Evolutionary conservation across 331 rosid genomes (phyloP), one percentile per base, ranked within the genome.

Genomic region (Stylosanthes scabra): DNA sequence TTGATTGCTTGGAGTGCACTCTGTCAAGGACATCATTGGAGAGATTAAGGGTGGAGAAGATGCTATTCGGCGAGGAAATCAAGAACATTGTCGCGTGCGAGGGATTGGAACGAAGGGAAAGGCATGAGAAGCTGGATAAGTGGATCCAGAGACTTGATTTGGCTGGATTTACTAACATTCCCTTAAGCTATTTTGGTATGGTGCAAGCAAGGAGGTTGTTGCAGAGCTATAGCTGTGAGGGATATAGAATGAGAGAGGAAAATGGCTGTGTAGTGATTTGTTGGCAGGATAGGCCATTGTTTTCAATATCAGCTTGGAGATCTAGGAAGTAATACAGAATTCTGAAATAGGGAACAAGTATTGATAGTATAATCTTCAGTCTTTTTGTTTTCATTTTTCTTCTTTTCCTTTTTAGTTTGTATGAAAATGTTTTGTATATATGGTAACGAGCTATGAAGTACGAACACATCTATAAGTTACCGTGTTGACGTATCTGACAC

Each of bases 21-120:
- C 76, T 85, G 72, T 76, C 87, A 25, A 87, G 92, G 78, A 47
- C 81, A n/a, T 85, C 94, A 4, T 3, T 79, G 65, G 96, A 89
- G 76, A 89, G 92, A 74, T 34, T 83, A 41, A 89, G 84, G 87
- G 78, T 89, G 57, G 92, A 89, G 84, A 89, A 87, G 84, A 87
- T 89, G 92, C 75, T 85, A 5, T 87, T 89, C 28, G 90, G 90
- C 29, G 92, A 87, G 81, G 92, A 89, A 78, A 89, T 85, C 14
- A 89, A 87, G 84, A 87, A 81, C 84, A 89, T 89, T 27, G 74
- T 89, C 13, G 87, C 92, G n/a, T 87, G 96, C 37, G 96, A 89
- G 75, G 96, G 96, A 39, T 68, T 59, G 27, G 90, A 87, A 50
- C 80, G 96, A 79, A 87, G 77, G 70, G 92, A 87, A 62, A 76